These are phyloP conservation scores for Phycomyces blakesleeanus DNA, from an alignment of 192 early-diverging fungal genomes.

Conservation along the genomic window DNA sequence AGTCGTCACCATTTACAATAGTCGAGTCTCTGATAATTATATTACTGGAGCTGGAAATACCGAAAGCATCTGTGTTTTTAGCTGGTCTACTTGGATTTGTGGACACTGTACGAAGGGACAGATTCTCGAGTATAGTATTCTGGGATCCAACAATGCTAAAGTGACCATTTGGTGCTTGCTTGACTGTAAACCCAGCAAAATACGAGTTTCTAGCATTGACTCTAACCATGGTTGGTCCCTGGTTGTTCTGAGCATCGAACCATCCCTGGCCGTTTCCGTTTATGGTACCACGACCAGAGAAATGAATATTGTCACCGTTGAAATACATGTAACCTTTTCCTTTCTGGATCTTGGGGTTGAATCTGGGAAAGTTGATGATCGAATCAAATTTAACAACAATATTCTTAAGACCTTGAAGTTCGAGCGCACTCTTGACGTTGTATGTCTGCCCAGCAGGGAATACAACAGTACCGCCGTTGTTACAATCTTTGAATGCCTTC, in stretches of 20 bases:
- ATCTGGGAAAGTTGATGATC: slow-evolving; percentile 11
- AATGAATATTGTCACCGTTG: slow-evolving; percentile 12
- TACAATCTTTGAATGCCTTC: slow-evolving; percentile 11
- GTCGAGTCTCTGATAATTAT: slow-evolving; percentile 34
- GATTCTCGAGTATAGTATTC: slow-evolving; percentile 8
- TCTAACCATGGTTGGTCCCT: slow-evolving; percentile 14
- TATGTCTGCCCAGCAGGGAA: slow-evolving; percentile 13
- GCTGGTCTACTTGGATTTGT: slow-evolving; percentile 16
- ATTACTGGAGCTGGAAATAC: slow-evolving; percentile 23
- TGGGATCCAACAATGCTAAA: slow-evolving; percentile 7
- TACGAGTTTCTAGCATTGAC: slow-evolving; percentile 13
- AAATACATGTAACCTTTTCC: slow-evolving; percentile 12
- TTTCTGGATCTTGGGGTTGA: slow-evolving; percentile 1
- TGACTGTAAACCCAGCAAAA: slow-evolving; percentile 18
- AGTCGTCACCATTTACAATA: slow-evolving; percentile 48
- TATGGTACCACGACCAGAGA: slow-evolving; percentile 16
- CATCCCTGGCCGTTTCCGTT: slow-evolving; percentile 21
- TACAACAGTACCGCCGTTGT: slow-evolving; percentile 21
- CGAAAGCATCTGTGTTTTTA: slow-evolving; percentile 48
- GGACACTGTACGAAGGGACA: slow-evolving; percentile 19
- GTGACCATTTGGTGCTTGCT: slow-evolving; percentile 18
- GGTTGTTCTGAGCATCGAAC: slow-evolving; percentile 17
- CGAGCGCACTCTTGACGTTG: slow-evolving; percentile 7
- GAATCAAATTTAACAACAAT: slow-evolving; percentile 11
- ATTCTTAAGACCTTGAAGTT: background rate